Percentiles rank a stretch among this genome's conserved stretches.
phyloP scores from a whole-genome alignment of 257 asterid species.

The Solanum etuberosum region DNA sequence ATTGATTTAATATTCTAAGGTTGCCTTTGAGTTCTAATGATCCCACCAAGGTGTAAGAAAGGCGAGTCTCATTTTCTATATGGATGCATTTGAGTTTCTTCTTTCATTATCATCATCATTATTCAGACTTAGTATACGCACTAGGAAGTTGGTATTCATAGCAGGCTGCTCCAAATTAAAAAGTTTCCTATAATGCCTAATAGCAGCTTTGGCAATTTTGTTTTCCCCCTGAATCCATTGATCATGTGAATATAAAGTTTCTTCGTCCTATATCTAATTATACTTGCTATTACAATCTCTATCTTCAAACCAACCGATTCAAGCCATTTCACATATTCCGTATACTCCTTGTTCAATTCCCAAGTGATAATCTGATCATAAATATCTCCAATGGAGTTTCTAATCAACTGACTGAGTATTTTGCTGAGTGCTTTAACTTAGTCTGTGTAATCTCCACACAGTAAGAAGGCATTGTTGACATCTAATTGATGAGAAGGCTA shows the following conservation, averaged over 20 bases:
- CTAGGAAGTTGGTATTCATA: neutral
- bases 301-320: neutral
- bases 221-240: too few relatives aligned
- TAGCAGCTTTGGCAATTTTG: too few relatives aligned
- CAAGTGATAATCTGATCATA: neutral
- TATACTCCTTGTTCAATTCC: too few relatives aligned
- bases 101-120: neutral
- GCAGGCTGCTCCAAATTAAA: neutral
- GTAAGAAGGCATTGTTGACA: too few relatives aligned
- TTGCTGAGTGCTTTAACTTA: too few relatives aligned
- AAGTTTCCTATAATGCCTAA: too few relatives aligned
- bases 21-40: slow-evolving; percentile 8
- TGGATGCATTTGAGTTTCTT: neutral
- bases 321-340: neutral
- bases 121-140: too few relatives aligned
- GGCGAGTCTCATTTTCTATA: neutral
- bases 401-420: neutral
- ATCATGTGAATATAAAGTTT: too few relatives aligned
- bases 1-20: slow-evolving; percentile 9
- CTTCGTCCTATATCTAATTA: too few relatives aligned
- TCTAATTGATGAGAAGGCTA: too few relatives aligned
- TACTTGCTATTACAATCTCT: too few relatives aligned
- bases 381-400: too few relatives aligned
- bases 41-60: slow-evolving; percentile 3
- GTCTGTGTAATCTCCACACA: neutral